Percentiles rank a stretch among this genome's conserved stretches.
These are phyloP conservation scores for Chlorella variabilis DNA, from an alignment of 163 green algal species.

Conservation along the genomic window DNA sequence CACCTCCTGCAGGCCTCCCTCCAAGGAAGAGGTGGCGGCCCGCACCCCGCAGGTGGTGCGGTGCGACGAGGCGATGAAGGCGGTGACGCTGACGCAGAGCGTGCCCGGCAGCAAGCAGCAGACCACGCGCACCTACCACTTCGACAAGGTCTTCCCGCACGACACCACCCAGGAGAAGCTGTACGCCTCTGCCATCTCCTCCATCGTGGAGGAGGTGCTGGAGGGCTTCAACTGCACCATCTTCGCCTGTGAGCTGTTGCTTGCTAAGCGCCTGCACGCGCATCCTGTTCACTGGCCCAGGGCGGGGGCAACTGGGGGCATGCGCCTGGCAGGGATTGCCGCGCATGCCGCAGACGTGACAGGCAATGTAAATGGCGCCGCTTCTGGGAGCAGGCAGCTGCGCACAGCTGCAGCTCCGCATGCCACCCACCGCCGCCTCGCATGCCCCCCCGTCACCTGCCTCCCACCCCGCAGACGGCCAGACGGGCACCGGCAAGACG, in stretches of 20 bases:
- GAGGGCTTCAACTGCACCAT: constrained; percentile 99
- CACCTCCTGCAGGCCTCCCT: constrained; percentile 70
- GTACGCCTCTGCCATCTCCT: constrained; percentile 85
- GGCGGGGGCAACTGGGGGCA: no score
- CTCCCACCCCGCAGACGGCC: constrained; percentile 32
- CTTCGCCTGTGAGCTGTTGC: constrained; percentile 90
- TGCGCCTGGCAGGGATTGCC: no score
- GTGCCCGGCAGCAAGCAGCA: constrained; percentile 61
- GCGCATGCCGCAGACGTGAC: no score
- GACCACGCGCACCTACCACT: constrained; percentile 89
- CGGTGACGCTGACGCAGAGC: constrained; percentile 85
- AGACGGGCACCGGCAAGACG: constrained; percentile 93
- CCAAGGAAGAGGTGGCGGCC: constrained; percentile 77
- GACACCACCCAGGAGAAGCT: constrained; percentile 87
- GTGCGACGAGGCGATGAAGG: constrained; percentile 80
- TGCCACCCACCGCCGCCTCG: no score
- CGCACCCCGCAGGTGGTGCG: constrained; percentile 78
- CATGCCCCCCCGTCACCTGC: neutral
- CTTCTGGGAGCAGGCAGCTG: no score
- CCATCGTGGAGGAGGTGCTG: constrained; percentile 96
- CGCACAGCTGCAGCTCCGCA: no score
- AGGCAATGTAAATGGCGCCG: no score
- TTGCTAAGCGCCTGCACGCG: neutral
- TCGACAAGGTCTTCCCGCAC: constrained; percentile 95
- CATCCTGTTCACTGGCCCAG: no score